Evolutionary conservation across 1,284 basidiomycete species (phyloP).

Genomic region (Xanthoconium separans): DNA sequence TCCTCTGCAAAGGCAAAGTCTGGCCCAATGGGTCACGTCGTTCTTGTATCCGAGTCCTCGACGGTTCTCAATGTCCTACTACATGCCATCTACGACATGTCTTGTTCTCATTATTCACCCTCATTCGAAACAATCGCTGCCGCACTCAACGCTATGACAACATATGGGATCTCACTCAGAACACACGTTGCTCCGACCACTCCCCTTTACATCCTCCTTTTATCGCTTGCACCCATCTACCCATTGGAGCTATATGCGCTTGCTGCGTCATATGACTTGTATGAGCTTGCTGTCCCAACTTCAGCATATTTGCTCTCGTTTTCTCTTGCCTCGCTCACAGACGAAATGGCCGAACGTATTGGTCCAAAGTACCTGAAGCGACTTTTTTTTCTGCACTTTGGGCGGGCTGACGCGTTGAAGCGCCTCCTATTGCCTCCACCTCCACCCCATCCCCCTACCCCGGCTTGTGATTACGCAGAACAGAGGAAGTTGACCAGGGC

Average conservation of each 20-base stretch:
- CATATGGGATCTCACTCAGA: constrained; percentile 52
- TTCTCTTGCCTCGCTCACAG: constrained; percentile 53
- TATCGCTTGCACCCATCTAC: constrained; percentile 53
- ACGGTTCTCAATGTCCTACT: constrained; percentile 59
- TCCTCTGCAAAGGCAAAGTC: constrained; percentile 32
- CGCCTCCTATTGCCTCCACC: constrained; percentile 62
- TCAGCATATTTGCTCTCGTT: constrained; percentile 62
- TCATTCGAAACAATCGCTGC: constrained; percentile 45
- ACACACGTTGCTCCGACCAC: constrained; percentile 40
- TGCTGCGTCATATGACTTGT: constrained; percentile 53
- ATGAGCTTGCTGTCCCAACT: constrained; percentile 57
- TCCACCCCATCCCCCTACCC: constrained; percentile 58
- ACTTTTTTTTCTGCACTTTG: constrained; percentile 44
- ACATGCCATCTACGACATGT: constrained; percentile 58
- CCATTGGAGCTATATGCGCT: constrained; percentile 61
- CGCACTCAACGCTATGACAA: constrained; percentile 47
- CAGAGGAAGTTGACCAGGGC: constrained; percentile 64
- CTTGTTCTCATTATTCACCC: constrained; percentile 62
- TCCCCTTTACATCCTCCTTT: constrained; percentile 43
- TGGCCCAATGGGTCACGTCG: constrained; percentile 41
- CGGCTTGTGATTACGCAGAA: constrained; percentile 54
- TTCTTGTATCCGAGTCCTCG: constrained; percentile 51
- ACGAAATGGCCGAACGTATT: constrained; percentile 57
- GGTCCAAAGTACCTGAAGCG: constrained; percentile 48
- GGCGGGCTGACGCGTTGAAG: constrained; percentile 48